Percentiles rank a stretch among this genome's conserved stretches.
Evolutionary conservation across 768 basidiomycete species (phyloP).

Genomic region (Leucogyrophana mollusca): DNA sequence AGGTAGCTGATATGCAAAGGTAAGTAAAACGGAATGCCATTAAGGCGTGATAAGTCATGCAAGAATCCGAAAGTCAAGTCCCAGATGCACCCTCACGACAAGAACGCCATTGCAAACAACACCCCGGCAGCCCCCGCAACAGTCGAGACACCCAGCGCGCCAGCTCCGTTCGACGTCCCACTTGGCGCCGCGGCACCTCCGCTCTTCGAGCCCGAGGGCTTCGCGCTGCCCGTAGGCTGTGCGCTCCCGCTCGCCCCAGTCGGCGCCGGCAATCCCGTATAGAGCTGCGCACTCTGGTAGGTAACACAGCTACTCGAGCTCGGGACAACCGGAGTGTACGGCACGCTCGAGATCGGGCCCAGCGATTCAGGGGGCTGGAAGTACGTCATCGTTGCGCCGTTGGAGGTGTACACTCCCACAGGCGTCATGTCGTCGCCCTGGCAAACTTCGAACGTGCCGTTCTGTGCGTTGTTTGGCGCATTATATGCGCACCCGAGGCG

Average conservation of each 20-base stretch:
- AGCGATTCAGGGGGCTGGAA: conserved; percentile 47
- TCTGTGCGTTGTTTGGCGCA: conserved; percentile 59
- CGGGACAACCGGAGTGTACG: conserved; percentile 39
- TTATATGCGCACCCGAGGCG: conserved; percentile 77
- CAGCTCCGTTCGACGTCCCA: conserved; percentile 15
- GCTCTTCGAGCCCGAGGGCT: conserved; percentile 12
- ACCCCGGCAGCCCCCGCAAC: conserved; percentile 30
- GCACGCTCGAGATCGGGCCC: conserved; percentile 42
- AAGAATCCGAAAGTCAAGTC: too few relatives aligned
- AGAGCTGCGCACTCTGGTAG: conserved; percentile 35
- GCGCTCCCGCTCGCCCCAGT: conserved; percentile 1
- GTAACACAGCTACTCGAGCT: conserved; percentile 45
- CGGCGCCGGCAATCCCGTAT: conserved; percentile 19
- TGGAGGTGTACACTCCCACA: conserved; percentile 48
- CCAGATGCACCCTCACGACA: too few relatives aligned
- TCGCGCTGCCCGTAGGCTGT: neutral
- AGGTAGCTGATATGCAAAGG: too few relatives aligned
- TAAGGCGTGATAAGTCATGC: too few relatives aligned
- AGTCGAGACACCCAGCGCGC: conserved; percentile 24
- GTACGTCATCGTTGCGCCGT: conserved; percentile 43
- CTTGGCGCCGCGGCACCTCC: conserved; percentile 15
- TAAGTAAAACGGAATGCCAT: too few relatives aligned
- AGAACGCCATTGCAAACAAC: conserved; percentile 32
- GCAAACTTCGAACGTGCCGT: conserved; percentile 64
- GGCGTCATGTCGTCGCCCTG: conserved; percentile 61